Conservation (phyloP, 2,329 filamentous ascomycete species). For the Penicillium sp. region DNA sequence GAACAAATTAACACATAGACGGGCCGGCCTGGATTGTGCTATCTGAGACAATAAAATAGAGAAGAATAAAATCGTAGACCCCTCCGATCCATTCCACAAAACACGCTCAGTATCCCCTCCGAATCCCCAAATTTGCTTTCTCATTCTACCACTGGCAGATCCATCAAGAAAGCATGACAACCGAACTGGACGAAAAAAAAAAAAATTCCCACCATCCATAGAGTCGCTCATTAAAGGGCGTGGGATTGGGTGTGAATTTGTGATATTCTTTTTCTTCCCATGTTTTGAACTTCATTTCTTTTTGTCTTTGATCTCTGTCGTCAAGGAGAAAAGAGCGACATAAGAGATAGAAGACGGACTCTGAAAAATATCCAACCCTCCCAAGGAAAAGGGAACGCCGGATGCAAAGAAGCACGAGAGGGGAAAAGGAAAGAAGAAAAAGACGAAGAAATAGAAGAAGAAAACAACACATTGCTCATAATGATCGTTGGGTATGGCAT, state of each 20-base stretch:
- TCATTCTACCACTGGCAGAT: slow-evolving; percentile 28
- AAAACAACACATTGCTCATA: slow-evolving; percentile 35
- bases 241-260: background rate
- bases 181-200: background rate
- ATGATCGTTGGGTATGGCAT: slow-evolving; percentile 44
- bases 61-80: slow-evolving; percentile 21
- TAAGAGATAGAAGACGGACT: background rate
- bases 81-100: slow-evolving; percentile 4
- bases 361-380: background rate
- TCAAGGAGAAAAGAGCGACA: background rate
- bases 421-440: slow-evolving; percentile 7
- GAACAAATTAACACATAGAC: slow-evolving; percentile 22
- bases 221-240: background rate
- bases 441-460: slow-evolving; percentile 2
- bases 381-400: slow-evolving; percentile 38
- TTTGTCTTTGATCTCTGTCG: background rate
- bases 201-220: background rate
- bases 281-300: background rate
- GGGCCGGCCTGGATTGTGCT: slow-evolving; percentile 31
- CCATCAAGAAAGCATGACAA: slow-evolving; percentile 41
- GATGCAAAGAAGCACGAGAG: slow-evolving; percentile 31
- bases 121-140: background rate
- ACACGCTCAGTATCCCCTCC: background rate
- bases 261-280: background rate
- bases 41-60: slow-evolving; percentile 23